Evolutionary conservation across 108 stramenopile genomes (phyloP).

Genomic region (Tribonema minus): DNA sequence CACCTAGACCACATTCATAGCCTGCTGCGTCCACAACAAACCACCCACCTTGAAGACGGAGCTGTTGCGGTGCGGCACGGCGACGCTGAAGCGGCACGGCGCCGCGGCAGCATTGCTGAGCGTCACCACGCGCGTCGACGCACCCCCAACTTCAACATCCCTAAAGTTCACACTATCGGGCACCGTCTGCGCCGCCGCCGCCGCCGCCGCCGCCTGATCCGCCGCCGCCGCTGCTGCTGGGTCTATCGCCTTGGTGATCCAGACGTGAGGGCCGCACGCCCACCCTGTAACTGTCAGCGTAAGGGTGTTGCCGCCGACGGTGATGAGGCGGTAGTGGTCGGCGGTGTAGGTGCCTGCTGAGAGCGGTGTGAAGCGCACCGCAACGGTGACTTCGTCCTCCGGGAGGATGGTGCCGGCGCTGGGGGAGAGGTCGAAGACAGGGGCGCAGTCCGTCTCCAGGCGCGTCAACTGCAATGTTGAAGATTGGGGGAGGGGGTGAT

Average conservation of each 20-base stretch:
- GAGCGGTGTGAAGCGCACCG: constrained; percentile 32
- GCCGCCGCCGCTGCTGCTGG: background rate
- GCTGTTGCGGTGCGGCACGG: background rate
- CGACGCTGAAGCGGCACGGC: constrained; percentile 36
- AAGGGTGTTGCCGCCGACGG: constrained; percentile 54
- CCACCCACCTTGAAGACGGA: background rate
- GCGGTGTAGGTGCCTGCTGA: constrained; percentile 47
- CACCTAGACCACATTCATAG: background rate
- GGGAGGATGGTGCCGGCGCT: constrained; percentile 39
- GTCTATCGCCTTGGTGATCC: background rate
- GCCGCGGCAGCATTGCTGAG: constrained; percentile 16
- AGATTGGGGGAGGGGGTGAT: background rate
- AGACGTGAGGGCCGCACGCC: background rate
- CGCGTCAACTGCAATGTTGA: constrained; percentile 22
- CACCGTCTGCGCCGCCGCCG: background rate
- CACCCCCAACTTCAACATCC: constrained; percentile 47
- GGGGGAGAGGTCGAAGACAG: constrained; percentile 56
- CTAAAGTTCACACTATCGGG: constrained; percentile 58
- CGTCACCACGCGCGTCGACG: constrained; percentile 28
- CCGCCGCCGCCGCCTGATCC: background rate
- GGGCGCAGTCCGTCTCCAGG: constrained; percentile 53
- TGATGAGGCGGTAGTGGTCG: constrained; percentile 55
- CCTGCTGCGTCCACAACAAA: background rate
- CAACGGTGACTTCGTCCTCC: constrained; percentile 33
- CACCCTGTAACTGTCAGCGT: background rate